Conservation (phyloP, 1,284 basidiomycete genomes). For the Xerocomus cyaneibrunnescens region DNA sequence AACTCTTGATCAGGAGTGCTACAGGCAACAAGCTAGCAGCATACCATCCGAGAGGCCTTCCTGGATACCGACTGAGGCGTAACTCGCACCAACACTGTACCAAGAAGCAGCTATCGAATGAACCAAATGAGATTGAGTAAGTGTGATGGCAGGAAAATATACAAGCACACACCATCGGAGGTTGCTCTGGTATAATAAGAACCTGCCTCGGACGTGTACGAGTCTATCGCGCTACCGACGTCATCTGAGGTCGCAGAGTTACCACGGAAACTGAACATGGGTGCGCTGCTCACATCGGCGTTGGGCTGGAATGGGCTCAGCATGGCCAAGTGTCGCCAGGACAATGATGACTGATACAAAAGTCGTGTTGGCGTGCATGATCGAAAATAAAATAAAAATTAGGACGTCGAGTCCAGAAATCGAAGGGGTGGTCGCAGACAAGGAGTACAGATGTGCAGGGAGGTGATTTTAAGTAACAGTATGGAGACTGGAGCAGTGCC, state of each 20-base stretch:
- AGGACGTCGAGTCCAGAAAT: slow-evolving; percentile 1
- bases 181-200: slow-evolving; percentile 22
- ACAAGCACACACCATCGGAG: slow-evolving; percentile 9
- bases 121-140: not conserved
- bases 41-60: slow-evolving; percentile 26
- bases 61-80: slow-evolving; percentile 15
- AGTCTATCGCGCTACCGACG: slow-evolving; percentile 8
- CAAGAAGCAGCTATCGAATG: slow-evolving; percentile 14
- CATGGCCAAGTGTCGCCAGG: slow-evolving; percentile 1
- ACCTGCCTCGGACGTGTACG: slow-evolving; percentile 11
- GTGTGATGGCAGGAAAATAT: not conserved
- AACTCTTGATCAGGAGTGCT: not conserved
- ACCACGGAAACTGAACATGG: not conserved
- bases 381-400: not conserved
- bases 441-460: not conserved
- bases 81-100: slow-evolving; percentile 18
- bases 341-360: slow-evolving; percentile 1
- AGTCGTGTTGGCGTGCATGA: slow-evolving; percentile 8
- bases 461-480: not conserved
- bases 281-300: slow-evolving; percentile 5
- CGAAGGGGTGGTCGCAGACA: slow-evolving; percentile 6
- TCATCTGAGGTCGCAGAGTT: slow-evolving; percentile 9
- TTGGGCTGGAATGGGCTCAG: slow-evolving; percentile 7
- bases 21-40: not conserved
- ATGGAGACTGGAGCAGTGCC: not conserved